Evolutionary conservation across 2,329 filamentous ascomycete genomes (phyloP).

Genomic region (Tolypocladium pustulatum): DNA sequence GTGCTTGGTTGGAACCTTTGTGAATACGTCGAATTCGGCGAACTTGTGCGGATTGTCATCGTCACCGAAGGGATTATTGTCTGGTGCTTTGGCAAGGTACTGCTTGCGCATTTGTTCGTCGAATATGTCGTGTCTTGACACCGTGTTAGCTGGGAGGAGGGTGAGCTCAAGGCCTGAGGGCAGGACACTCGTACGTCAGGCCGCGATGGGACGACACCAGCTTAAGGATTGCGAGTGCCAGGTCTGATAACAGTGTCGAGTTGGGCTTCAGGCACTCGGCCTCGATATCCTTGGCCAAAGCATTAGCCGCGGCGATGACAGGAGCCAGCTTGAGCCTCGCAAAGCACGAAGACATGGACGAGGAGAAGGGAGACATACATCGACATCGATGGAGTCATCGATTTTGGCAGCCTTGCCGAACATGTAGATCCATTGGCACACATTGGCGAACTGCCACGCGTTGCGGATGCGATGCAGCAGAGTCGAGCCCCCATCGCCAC

Average conservation of each 20-base stretch:
- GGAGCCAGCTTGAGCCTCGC: neutral
- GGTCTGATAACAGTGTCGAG: conserved; percentile 65
- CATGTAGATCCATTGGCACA: conserved; percentile 86
- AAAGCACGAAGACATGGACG: neutral
- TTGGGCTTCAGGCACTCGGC: conserved; percentile 73
- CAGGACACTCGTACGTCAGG: conserved; percentile 57
- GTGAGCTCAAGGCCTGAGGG: neutral
- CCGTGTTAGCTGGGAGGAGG: conserved; percentile 8
- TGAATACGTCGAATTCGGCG: conserved; percentile 68
- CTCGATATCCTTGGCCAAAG: conserved; percentile 62
- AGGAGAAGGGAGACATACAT: conserved; percentile 44
- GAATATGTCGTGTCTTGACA: conserved; percentile 66
- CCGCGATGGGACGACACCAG: conserved; percentile 89
- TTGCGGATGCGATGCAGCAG: conserved; percentile 64
- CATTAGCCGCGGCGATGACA: neutral
- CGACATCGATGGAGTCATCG: conserved; percentile 77
- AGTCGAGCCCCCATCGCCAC: neutral
- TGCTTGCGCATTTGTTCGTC: conserved; percentile 89
- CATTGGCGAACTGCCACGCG: conserved; percentile 91
- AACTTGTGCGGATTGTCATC: conserved; percentile 67
- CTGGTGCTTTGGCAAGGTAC: conserved; percentile 70
- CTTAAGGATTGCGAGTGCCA: conserved; percentile 81
- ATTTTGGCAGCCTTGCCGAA: conserved; percentile 89
- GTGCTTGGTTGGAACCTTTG: conserved; percentile 46
- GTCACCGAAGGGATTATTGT: conserved; percentile 74